Evolutionary conservation across 2,329 filamentous ascomycete genomes (phyloP), one percentile per base, ranked within the genome.

Genomic region (Fusarium setosum): DNA sequence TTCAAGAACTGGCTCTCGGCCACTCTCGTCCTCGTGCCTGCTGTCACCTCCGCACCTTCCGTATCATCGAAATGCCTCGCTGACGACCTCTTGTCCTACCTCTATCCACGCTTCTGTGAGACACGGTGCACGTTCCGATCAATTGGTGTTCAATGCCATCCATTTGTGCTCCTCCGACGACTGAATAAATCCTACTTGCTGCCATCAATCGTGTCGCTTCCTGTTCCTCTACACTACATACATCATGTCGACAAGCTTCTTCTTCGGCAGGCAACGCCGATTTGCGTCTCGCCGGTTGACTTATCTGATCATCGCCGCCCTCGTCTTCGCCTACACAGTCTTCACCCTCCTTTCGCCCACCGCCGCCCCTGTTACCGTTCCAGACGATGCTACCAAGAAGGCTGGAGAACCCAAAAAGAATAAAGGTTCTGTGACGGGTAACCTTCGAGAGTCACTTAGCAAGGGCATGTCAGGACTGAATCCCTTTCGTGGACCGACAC

Each of bases 401-500:
- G 20, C 18, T 24, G 47, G 47, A 13, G 48, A 50, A 32, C 20
- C 80, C 61, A 81, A 81, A 68, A 82, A 86, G 65, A 81, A 81
- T 72, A 84, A 83, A 63, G 78, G 83, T 45, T 80, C 83, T 13
- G 77, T 86, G 24, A 82, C 83, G 49, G 26, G 26, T 29, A 83
- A 81, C 57, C 77, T 75, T 55, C 67, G 72, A 35, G 67, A 75
- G 45, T 79, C 81, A 31, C 65, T 81, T 26, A 81, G 82, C 48
- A 85, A 81, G 72, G 86, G 78, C 69, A 80, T 81, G 21, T 48
- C 40, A 6, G 64, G 50, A 18, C 78, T 86, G 67, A 90, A 90
- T 68, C 91, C 90, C 0, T 94, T 95, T 76, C 85, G 86, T 37
- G 86, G 87, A 37, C 86, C 89, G 18, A 85, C 88, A 11, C 93